Base-by-base conservation (phyloP, 2,329 filamentous ascomycete genomes). In the Botryosphaeria dothidea region DNA sequence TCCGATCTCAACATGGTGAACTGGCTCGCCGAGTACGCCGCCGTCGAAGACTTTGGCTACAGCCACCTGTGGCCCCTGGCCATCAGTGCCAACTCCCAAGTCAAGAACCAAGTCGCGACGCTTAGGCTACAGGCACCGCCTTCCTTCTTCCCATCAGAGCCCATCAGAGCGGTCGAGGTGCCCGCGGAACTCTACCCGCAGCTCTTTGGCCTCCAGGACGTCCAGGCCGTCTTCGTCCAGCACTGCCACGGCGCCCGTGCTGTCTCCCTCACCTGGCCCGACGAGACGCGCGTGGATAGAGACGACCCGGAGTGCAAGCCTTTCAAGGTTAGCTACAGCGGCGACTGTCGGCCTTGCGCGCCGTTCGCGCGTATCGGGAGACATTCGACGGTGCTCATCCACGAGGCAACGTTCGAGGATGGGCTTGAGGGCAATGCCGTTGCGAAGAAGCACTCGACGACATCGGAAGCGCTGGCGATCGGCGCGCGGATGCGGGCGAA, bases 351-450 rank as follows among this genome's bases (percentile, higher is more conserved):
- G 6, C 95, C 95, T 2, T 71, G 70, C 0, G 71, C 79, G 2
- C 74, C 79, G 0, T 97, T 99, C 73, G 86, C 88, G 0, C 70
- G 77, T 13, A 90, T 94, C 58, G 96, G 92, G 51, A 80, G 81
- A 51, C 88, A 88, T 67, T 89, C 90, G 1, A 96, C 94, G 15
- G 84, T 99, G 6, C 86, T 97, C 4, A 87, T 99, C 64, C 95
- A 99, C 80, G 95, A 99, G 83, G 93, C 93, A 67, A 99, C 95
- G 0, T 98, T 99, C 74, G 92, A 95, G 70, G 92, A 97, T 74
- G 92, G 95, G 71, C 86, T 97, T 70, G 71, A 78, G 43, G 86
- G 84, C 17, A 93, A 97, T 72, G 95, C 95, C 3, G 74, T 85
- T 29, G 91, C 90, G 60, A 99, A 99, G 86, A 93, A 90, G 73